Evolutionary conservation across 2,329 filamentous ascomycete species (phyloP).

Genomic region (Metarhizium anisopliae): DNA sequence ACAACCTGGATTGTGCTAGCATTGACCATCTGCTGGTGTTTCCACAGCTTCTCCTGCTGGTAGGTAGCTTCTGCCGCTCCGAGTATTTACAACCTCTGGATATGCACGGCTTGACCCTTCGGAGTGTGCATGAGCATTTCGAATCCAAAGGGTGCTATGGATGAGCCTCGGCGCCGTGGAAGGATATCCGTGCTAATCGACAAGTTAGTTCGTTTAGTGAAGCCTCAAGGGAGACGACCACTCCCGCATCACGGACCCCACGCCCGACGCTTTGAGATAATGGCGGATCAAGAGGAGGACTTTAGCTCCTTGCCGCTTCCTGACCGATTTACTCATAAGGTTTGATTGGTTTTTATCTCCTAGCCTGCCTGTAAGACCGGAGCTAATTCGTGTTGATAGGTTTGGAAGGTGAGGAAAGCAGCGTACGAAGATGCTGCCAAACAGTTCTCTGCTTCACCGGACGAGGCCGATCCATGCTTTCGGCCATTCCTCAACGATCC

Average conservation of each 20-base stretch:
- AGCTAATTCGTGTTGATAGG: slow-evolving; percentile 32
- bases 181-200: slow-evolving; percentile 21
- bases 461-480: slow-evolving; percentile 80
- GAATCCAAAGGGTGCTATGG: slow-evolving; percentile 11
- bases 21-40: neutral
- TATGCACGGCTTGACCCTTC: neutral
- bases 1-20: neutral
- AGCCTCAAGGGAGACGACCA: neutral
- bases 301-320: slow-evolving; percentile 68
- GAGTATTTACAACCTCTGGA: neutral
- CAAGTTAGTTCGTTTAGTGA: slow-evolving; percentile 17
- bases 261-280: slow-evolving; percentile 27
- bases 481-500: slow-evolving; percentile 80
- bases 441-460: slow-evolving; percentile 73
- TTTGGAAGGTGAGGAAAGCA: slow-evolving; percentile 94
- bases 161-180: slow-evolving; percentile 12
- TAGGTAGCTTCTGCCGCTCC: neutral
- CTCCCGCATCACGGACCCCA: slow-evolving; percentile 3
- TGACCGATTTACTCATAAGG: slow-evolving; percentile 79
- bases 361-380: neutral
- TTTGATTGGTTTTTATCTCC: slow-evolving; percentile 20
- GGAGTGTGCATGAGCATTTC: neutral
- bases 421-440: slow-evolving; percentile 90
- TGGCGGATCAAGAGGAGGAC: slow-evolving; percentile 80
- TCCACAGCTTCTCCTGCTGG: neutral